Evolutionary conservation across 352 stramenopile genomes (phyloP).

Genomic region (Phytophthora tubulina): DNA sequence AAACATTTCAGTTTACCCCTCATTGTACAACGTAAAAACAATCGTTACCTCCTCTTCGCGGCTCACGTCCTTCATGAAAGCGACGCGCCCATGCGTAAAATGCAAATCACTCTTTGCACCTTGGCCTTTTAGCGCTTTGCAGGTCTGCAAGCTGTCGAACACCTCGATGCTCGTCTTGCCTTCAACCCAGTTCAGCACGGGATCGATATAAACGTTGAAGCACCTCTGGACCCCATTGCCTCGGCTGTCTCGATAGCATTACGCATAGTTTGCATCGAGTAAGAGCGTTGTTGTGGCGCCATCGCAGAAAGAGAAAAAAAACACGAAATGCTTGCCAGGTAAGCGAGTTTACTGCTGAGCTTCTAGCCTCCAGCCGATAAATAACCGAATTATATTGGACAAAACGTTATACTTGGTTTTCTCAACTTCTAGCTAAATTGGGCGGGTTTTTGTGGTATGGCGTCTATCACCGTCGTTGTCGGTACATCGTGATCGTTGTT

Average conservation of each 20-base stretch:
- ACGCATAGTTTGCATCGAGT: neutral
- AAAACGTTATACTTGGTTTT: conserved; percentile 15
- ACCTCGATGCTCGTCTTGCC: neutral
- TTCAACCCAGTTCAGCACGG: conserved; percentile 4
- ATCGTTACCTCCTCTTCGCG: conserved; percentile 19
- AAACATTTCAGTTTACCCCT: too few species aligned
- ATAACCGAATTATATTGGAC: neutral
- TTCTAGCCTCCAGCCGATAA: conserved; percentile 7
- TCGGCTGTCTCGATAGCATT: neutral
- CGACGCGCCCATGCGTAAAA: conserved; percentile 7
- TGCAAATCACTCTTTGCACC: conserved; percentile 8
- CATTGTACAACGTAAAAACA: neutral
- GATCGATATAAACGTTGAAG: conserved; percentile 4
- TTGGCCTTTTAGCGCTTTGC: conserved; percentile 16
- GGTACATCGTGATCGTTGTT: neutral
- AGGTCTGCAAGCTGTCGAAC: neutral
- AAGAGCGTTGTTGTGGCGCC: conserved; percentile 8
- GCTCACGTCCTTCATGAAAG: conserved; percentile 25
- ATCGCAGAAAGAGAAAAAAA: neutral
- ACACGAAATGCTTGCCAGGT: neutral
- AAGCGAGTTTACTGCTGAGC: neutral
- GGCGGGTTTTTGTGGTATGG: conserved; percentile 9
- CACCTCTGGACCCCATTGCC: neutral
- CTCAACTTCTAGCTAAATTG: conserved; percentile 1
- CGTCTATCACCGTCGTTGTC: conserved; percentile 14